Evolutionary conservation across 2,329 filamentous ascomycete species (phyloP).

Genomic region (Coleophoma crateriformis): DNA sequence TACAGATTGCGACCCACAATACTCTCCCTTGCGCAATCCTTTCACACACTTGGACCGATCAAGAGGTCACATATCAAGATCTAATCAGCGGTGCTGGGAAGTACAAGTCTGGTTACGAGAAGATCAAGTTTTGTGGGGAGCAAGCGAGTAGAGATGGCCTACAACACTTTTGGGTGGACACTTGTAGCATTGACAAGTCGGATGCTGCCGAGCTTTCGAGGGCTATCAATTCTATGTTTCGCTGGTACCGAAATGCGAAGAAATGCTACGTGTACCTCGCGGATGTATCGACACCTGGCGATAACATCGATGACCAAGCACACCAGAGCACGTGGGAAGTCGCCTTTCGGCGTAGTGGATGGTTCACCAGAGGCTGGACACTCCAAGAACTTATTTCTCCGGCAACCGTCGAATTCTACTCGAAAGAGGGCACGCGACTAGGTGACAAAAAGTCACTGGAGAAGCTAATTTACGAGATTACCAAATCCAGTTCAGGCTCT

Average conservation of each 20-base stretch:
- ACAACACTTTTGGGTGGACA: constrained; percentile 1
- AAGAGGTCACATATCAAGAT: constrained; percentile 4
- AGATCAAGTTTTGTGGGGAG: constrained; percentile 5
- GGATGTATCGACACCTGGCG: constrained; percentile 3
- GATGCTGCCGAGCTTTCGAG: neutral
- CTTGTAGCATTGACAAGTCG: constrained; percentile 8
- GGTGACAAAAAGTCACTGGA: neutral
- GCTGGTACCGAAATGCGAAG: constrained; percentile 5
- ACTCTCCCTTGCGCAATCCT: constrained; percentile 2
- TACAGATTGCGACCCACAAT: constrained; percentile 3
- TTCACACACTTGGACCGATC: constrained; percentile 1
- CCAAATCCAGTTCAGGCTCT: neutral
- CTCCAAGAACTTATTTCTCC: constrained; percentile 3
- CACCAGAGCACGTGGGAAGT: constrained; percentile 5
- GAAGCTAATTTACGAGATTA: neutral
- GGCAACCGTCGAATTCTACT: neutral
- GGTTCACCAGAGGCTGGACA: neutral
- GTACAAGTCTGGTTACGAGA: constrained; percentile 1
- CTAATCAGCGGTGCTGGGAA: neutral
- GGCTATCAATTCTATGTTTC: neutral
- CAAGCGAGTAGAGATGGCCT: constrained; percentile 1
- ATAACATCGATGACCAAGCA: neutral
- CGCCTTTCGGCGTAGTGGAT: neutral
- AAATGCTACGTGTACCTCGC: constrained; percentile 10
- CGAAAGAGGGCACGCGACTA: constrained; percentile 1